Conservation (phyloP, 768 basidiomycete species). For the Kondoa subrosea region DNA sequence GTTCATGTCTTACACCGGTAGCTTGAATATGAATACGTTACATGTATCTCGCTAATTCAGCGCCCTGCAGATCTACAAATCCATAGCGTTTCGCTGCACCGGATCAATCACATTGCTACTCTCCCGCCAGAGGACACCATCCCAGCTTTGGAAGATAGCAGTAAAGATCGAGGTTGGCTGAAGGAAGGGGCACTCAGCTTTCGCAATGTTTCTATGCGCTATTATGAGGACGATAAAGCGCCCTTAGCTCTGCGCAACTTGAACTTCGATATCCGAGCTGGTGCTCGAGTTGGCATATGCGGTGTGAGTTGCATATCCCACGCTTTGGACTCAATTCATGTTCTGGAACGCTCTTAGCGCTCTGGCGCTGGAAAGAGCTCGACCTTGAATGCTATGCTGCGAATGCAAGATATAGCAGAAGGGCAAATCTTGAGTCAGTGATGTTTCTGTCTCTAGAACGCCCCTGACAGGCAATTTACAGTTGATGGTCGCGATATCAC, state of each 20-base stretch:
- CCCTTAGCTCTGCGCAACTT: neutral
- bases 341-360: no score
- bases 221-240: neutral
- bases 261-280: neutral
- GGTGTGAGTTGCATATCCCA: neutral
- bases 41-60: neutral
- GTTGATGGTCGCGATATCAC: neutral
- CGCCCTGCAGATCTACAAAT: neutral
- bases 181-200: no score
- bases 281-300: neutral
- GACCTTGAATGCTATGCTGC: neutral
- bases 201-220: neutral
- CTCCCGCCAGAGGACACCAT: neutral
- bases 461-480: neutral
- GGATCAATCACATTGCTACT: neutral
- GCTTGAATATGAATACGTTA: no score
- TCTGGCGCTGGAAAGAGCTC: neutral
- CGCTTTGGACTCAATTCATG: no score
- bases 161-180: no score
- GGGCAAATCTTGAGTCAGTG: neutral
- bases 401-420: neutral
- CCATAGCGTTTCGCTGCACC: neutral
- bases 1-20: neutral
- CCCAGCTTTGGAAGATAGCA: neutral
- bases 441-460: neutral